Base-by-base conservation (phyloP, 805 yeast genomes). In the Kuraishia piskuri region DNA sequence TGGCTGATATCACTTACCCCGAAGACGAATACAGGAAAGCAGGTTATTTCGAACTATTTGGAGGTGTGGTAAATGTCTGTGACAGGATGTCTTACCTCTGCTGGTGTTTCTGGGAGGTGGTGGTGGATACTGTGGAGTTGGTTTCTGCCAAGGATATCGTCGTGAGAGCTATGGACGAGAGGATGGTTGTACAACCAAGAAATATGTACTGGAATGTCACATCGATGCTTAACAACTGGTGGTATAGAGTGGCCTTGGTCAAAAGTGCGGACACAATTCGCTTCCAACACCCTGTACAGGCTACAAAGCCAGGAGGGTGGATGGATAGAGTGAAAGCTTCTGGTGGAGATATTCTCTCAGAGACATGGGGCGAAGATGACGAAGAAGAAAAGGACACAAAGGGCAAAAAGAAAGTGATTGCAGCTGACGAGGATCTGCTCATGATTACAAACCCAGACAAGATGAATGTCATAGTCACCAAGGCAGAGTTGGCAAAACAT, bases 181-280 rank as follows among this genome's bases (percentile, higher is more conserved):
- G 66, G n/a, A 68, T 68, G 72, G 59, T 57, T 19, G 60, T 59
- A 10, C 71, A 68, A 53, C 72, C 72, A 9, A 60, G 71, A 53
- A 63, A 66, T 48, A 68, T 68, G 71, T 68, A 68, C 54, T 68
- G 72, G 71, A 68, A 67, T 51, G 70, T 68, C 8, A 64, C 69
- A 14, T 66, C 70, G 0, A 68, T 68, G 72, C 54, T 66, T 54
- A 68, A 67, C 50, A 68, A 68, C 49, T 68, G 72, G 70, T 68
- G 71, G 71, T 67, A 66, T 53, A 54, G 72, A 14, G 64, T 68
- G 19, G 65, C 70, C 25, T 58, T 64, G n/a, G 53, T 49, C 19
- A 55, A 53, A 23, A 58, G 55, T 25, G 60, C 52, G 3, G 52
- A 26, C 2, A 49, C 24, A 1, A 55, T 59, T 24, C 55, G 53